phyloP scores from a whole-genome alignment of 306 rosid genomes.

The Cajanus cajan region DNA sequence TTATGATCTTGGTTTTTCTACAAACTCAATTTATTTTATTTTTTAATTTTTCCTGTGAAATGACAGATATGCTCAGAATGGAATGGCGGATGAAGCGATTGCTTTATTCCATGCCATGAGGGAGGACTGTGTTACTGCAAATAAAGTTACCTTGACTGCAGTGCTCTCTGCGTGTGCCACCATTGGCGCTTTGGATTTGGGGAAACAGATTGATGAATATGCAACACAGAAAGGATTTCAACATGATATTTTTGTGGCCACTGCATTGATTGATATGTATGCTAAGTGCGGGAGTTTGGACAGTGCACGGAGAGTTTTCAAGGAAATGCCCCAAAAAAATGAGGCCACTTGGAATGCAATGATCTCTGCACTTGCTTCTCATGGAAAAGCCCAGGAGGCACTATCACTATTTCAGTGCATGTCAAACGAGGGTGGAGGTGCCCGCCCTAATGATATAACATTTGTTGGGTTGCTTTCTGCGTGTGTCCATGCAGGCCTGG shows the following conservation, averaged over 20 bases:
- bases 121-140: conserved; percentile 50
- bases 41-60: neutral
- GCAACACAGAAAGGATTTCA: conserved; percentile 64
- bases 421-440: conserved; percentile 57
- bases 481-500: conserved; percentile 85
- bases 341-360: conserved; percentile 96
- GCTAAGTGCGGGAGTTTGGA: conserved; percentile 91
- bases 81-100: conserved; percentile 82
- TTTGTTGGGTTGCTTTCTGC: conserved; percentile 92
- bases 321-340: conserved; percentile 71
- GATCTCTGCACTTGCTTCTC: conserved; percentile 95
- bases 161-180: conserved; percentile 77
- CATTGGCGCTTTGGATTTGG: conserved; percentile 77
- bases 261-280: conserved; percentile 90
- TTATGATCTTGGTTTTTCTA: neutral
- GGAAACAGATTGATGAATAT: conserved; percentile 65
- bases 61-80: conserved; percentile 91
- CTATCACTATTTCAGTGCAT: conserved; percentile 63
- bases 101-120: conserved; percentile 64
- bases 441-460: conserved; percentile 77
- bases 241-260: conserved; percentile 65
- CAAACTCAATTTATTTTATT: neutral
- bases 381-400: conserved; percentile 80
- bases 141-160: conserved; percentile 72
- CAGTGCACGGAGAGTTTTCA: conserved; percentile 67